Conservation (phyloP, 345 rosid genomes). For the Euclidium syriacum region DNA sequence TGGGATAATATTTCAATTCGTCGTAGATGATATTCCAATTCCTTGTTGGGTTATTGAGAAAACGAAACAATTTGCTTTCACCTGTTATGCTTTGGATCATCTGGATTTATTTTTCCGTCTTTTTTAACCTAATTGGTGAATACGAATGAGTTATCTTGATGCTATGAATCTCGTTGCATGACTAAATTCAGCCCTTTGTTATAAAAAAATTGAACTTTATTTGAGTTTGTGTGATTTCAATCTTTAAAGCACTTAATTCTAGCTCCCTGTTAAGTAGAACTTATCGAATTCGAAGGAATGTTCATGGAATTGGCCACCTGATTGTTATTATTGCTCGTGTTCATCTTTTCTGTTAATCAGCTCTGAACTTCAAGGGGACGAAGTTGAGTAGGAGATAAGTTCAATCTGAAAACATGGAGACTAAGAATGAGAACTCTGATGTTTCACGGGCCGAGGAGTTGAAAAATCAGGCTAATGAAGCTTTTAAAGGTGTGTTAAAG, state of each 20-base stretch:
- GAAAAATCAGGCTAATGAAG: slow-evolving; percentile 43
- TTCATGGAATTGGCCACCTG: not conserved
- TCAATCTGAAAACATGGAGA: slow-evolving; percentile 21
- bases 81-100: not conserved
- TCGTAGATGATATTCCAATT: not conserved
- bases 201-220: not conserved
- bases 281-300: not conserved
- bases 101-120: not conserved
- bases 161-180: slow-evolving; percentile 7
- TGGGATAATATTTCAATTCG: too few species aligned
- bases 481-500: slow-evolving; percentile 37
- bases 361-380: slow-evolving; percentile 16
- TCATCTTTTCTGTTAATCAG: not conserved
- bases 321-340: slow-evolving; percentile 6
- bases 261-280: not conserved
- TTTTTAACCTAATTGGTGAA: not conserved
- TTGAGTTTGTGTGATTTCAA: not conserved
- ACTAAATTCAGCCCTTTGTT: not conserved
- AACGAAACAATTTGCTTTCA: not conserved
- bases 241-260: not conserved
- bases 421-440: slow-evolving; percentile 34
- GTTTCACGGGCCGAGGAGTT: slow-evolving; percentile 38
- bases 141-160: not conserved
- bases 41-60: not conserved
- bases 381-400: not conserved